Percentiles rank a stretch among this genome's conserved stretches.
Evolutionary conservation across 176 grass and related monocot genomes (phyloP).

Genomic region (Zea luxurians): DNA sequence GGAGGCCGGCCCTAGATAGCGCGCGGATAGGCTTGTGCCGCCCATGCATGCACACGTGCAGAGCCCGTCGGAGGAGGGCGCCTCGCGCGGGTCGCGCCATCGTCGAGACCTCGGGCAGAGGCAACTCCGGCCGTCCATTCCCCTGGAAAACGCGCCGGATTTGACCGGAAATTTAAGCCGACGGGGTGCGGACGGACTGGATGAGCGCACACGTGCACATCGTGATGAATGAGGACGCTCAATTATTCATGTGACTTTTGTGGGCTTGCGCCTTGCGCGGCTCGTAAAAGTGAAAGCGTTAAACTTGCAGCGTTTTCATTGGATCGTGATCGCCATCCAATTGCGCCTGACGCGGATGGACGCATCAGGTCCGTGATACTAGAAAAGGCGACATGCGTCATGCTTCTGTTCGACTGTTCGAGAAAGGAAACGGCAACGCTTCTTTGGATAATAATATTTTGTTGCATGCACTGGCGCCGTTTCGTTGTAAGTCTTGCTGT

Average conservation of each 20-base stretch:
- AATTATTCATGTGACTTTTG: background rate
- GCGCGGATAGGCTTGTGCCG: background rate
- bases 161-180: background rate
- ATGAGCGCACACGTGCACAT: slow-evolving; percentile 19
- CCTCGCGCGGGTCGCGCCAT: background rate
- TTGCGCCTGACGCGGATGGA: too few species aligned
- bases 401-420: too few species aligned
- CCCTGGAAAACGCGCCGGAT: background rate
- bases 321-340: background rate
- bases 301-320: background rate
- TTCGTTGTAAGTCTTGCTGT: too few species aligned
- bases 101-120: slow-evolving; percentile 8
- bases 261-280: background rate
- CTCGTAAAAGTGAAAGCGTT: background rate
- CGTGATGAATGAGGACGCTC: slow-evolving; percentile 30
- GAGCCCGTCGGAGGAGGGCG: slow-evolving; percentile 14
- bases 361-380: too few species aligned
- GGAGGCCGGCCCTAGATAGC: background rate
- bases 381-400: too few species aligned
- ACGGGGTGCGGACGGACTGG: background rate
- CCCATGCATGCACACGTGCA: too few species aligned
- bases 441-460: too few species aligned
- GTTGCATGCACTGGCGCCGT: too few species aligned
- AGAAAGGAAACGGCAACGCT: too few species aligned
- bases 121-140: slow-evolving; percentile 34